Conservation (phyloP, 805 yeast genomes). For the Wickerhamiella dianesei region DNA sequence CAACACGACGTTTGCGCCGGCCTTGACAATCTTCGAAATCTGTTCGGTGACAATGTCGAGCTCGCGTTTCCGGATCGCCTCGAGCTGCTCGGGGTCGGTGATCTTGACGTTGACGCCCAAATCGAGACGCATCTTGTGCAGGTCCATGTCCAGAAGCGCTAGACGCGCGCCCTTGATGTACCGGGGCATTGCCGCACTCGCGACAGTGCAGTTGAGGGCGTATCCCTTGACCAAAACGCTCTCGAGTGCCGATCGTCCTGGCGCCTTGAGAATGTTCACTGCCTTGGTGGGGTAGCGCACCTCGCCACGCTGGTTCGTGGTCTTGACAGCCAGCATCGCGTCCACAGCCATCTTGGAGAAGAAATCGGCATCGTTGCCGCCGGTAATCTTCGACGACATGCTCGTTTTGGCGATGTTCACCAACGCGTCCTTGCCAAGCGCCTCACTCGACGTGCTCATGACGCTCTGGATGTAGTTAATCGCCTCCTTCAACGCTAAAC, state of each 20-base stretch:
- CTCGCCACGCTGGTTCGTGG: conserved; percentile 79
- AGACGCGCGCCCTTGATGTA: conserved; percentile 55
- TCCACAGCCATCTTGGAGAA: conserved; percentile 87
- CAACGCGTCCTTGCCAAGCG: conserved; percentile 68
- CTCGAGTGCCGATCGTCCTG: conserved; percentile 85
- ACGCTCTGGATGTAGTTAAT: conserved; percentile 74
- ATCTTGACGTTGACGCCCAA: conserved; percentile 95
- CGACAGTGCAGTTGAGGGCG: conserved; percentile 92
- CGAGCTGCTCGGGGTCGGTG: conserved; percentile 94
- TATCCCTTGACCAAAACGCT: conserved; percentile 82
- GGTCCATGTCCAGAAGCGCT: conserved; percentile 80
- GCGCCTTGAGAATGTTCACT: conserved; percentile 88
- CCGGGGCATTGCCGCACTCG: conserved; percentile 91
- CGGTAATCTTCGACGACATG: conserved; percentile 88
- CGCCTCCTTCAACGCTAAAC: conserved; percentile 87
- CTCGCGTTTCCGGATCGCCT: conserved; percentile 80
- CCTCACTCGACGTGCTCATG: conserved; percentile 64
- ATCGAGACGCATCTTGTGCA: conserved; percentile 95
- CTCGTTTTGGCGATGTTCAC: conserved; percentile 90
- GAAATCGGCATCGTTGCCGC: conserved; percentile 80
- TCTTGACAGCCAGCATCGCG: conserved; percentile 87
- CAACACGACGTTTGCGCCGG: conserved; percentile 87
- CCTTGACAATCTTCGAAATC: conserved; percentile 60
- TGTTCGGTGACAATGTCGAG: conserved; percentile 74
- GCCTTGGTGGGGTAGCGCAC: conserved; percentile 76